Percentiles rank a stretch among this genome's conserved stretches.
These are phyloP conservation scores for Graphium sp. DNA, from an alignment of 2,329 filamentous ascomycete genomes.

Conservation along the genomic window DNA sequence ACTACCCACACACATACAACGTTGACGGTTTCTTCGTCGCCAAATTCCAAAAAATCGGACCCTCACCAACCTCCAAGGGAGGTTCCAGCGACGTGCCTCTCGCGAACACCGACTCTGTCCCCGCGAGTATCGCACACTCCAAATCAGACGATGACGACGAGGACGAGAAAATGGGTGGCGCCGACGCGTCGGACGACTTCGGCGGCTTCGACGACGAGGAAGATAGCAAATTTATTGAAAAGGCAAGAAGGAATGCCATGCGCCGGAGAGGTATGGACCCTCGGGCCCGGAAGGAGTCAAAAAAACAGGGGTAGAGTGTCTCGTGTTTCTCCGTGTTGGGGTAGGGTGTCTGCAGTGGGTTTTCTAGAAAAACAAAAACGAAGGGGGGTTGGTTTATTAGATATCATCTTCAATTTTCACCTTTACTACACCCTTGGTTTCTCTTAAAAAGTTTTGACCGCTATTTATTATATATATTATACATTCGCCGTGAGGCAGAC, in stretches of 20 bases:
- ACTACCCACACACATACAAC: constrained; percentile 85
- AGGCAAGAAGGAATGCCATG: constrained; percentile 57
- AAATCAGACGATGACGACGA: constrained; percentile 28
- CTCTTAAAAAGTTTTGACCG: too few relatives aligned
- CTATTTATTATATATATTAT: too few relatives aligned
- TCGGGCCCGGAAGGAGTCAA: constrained; percentile 20
- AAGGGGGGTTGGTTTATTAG: too few relatives aligned
- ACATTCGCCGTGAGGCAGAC: too few relatives aligned
- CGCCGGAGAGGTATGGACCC: constrained; percentile 61
- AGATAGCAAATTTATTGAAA: constrained; percentile 54
- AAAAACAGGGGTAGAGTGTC: constrained; percentile 6
- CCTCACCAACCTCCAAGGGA: constrained; percentile 32
- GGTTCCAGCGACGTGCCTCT: constrained; percentile 22
- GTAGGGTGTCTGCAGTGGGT: constrained; percentile 6
- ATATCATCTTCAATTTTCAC: too few relatives aligned
- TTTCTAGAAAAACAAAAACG: too few relatives aligned
- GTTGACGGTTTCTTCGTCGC: constrained; percentile 97
- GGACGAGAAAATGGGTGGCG: constrained; percentile 15
- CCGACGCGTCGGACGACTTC: constrained; percentile 33
- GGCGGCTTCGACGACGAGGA: constrained; percentile 61
- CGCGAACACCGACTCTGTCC: constrained; percentile 53
- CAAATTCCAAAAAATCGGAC: constrained; percentile 86
- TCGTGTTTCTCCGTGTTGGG: too few relatives aligned
- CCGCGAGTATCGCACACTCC: too few relatives aligned
- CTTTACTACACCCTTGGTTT: too few relatives aligned